phyloP scores from a whole-genome alignment of 1,284 basidiomycete genomes.

The Irpex sp. region DNA sequence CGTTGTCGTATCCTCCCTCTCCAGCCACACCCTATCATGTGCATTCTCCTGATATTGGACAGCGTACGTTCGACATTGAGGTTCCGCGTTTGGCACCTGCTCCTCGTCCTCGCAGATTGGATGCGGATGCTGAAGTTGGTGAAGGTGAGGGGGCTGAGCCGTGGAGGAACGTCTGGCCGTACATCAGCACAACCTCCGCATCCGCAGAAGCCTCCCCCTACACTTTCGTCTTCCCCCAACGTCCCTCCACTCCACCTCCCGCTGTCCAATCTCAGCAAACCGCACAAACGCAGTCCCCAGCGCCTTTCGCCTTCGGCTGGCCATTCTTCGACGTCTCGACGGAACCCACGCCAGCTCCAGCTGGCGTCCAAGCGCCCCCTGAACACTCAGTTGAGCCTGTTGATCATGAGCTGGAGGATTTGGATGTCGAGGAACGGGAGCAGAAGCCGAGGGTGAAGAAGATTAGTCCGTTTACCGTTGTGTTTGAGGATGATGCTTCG shows the following conservation, averaged over 20 bases:
- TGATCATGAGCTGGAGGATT: conserved; percentile 1
- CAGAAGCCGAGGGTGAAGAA: neutral
- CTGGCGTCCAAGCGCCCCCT: neutral
- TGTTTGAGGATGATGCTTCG: conserved; percentile 16
- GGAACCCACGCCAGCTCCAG: neutral
- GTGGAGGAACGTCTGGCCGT: conserved; percentile 20
- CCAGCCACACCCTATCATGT: conserved; percentile 31
- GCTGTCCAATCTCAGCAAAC: too few relatives aligned
- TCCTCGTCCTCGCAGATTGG: neutral
- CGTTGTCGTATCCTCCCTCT: conserved; percentile 36
- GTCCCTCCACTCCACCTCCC: conserved; percentile 2
- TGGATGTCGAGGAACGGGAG: neutral
- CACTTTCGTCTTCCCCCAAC: conserved; percentile 9
- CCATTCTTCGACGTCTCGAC: conserved; percentile 19
- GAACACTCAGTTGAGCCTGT: neutral
- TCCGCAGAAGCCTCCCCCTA: neutral
- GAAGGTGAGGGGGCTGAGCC: conserved; percentile 4
- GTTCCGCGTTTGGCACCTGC: neutral
- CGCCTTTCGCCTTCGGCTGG: conserved; percentile 11
- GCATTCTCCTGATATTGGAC: conserved; percentile 38
- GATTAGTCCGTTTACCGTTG: conserved; percentile 9
- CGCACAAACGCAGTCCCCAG: too few relatives aligned
- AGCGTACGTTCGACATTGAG: conserved; percentile 31
- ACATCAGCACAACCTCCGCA: conserved; percentile 1
- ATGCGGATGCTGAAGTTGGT: neutral